Evolutionary conservation across 495 filamentous ascomycete species (phyloP).

Genomic region (Lasiosphaeria ovina): DNA sequence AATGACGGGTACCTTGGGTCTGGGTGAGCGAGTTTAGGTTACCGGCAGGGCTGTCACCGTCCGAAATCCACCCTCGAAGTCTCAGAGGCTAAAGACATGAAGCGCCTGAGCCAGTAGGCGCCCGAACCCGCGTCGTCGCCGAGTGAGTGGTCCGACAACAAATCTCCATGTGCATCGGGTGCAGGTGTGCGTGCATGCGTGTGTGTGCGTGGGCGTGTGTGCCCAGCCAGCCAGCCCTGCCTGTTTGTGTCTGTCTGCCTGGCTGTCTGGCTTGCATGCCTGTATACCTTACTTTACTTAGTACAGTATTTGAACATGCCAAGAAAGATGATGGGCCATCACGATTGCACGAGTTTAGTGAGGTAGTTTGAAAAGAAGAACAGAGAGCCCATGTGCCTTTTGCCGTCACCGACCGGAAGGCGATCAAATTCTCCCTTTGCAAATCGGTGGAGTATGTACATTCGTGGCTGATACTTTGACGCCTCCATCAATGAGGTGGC

Average conservation of each 20-base stretch:
- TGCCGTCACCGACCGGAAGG: no score
- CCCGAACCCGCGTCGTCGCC: neutral
- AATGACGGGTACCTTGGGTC: no score
- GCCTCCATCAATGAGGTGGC: no score
- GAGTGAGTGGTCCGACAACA: constrained; percentile 13
- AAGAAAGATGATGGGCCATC: no score
- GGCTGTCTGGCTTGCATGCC: neutral
- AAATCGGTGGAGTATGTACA: no score
- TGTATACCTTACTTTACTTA: neutral
- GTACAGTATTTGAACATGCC: no score
- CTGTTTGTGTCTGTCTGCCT: neutral
- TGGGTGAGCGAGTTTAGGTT: neutral
- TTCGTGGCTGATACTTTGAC: no score
- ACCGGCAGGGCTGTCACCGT: neutral
- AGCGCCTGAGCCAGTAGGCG: constrained; percentile 19
- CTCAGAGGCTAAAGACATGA: constrained; percentile 15
- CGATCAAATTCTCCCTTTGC: no score
- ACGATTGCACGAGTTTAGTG: no score
- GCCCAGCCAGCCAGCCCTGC: neutral
- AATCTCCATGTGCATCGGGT: neutral
- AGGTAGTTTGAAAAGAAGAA: no score
- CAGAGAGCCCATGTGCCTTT: no score
- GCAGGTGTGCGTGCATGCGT: neutral
- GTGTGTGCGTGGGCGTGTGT: neutral
- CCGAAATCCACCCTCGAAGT: constrained; percentile 1